These are phyloP conservation scores for Astragalus glycyphyllos DNA, from an alignment of 306 rosid genomes.

Conservation along the genomic window DNA sequence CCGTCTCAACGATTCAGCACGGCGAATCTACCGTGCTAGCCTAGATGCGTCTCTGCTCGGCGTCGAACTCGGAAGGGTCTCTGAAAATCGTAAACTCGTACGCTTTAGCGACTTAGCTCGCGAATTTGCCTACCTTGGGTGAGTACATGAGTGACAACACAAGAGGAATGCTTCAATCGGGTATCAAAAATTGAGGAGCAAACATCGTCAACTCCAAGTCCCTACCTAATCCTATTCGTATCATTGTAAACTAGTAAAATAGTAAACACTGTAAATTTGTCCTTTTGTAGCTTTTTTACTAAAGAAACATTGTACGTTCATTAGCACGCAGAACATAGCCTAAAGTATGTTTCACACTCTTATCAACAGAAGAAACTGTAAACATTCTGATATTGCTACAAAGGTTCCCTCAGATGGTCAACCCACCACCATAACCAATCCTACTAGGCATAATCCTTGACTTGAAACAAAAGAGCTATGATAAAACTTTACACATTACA, in stretches of 20 bases:
- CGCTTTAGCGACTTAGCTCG: too few relatives aligned
- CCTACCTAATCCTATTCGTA: not conserved
- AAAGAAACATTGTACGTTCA: constrained; percentile 27
- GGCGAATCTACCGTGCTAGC: too few relatives aligned
- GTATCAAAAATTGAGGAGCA: constrained; percentile 1
- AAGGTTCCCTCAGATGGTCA: not conserved
- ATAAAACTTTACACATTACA: constrained; percentile 18
- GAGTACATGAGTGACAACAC: constrained; percentile 35
- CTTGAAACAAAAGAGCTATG: constrained; percentile 23
- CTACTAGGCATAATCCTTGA: not conserved
- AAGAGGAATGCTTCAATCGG: constrained; percentile 3
- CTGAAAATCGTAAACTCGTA: too few relatives aligned
- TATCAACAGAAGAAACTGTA: constrained; percentile 16
- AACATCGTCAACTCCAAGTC: not conserved
- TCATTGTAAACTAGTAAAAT: not conserved
- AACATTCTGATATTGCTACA: constrained; percentile 23
- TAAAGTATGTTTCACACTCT: constrained; percentile 8
- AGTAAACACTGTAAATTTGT: not conserved
- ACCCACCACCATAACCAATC: constrained; percentile 28
- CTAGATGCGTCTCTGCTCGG: too few relatives aligned
- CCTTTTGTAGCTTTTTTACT: constrained; percentile 1
- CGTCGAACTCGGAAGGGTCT: too few relatives aligned
- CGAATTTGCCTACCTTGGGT: too few relatives aligned
- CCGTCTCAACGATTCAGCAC: too few relatives aligned
- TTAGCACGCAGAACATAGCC: not conserved